Percentiles rank a stretch among this genome's conserved stretches.
phyloP scores from a whole-genome alignment of 1,284 basidiomycete genomes.

The Moesziomyces sp. region DNA sequence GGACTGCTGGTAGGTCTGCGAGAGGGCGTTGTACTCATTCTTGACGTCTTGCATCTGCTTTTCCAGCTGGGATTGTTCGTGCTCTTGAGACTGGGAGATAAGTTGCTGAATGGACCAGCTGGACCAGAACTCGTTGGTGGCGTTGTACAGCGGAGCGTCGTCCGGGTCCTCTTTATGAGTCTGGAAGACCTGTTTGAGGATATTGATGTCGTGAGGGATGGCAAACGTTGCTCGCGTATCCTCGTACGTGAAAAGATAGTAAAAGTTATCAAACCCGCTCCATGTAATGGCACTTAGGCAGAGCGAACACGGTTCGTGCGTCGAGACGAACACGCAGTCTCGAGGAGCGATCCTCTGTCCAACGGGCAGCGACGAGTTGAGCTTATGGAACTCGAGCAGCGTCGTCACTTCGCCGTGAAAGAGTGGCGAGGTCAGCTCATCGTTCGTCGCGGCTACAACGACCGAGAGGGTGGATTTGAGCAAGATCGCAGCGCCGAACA shows the following conservation, averaged over 20 bases:
- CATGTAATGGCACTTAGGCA: constrained; percentile 34
- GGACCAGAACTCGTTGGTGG: constrained; percentile 12
- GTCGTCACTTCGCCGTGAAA: constrained; percentile 22
- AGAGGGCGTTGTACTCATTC: constrained; percentile 3
- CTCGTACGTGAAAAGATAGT: constrained; percentile 25
- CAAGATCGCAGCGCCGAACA: constrained; percentile 35
- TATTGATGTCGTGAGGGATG: constrained; percentile 27
- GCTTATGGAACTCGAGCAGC: constrained; percentile 10
- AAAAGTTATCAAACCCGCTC: constrained; percentile 33
- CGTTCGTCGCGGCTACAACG: constrained; percentile 17
- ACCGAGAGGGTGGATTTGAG: constrained; percentile 9
- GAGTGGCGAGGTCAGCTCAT: constrained; percentile 28
- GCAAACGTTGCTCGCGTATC: constrained; percentile 13
- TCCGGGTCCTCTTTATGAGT: not conserved
- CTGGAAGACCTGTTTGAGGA: constrained; percentile 24
- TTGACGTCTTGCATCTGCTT: constrained; percentile 2
- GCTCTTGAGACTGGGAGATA: not conserved
- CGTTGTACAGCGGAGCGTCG: constrained; percentile 11
- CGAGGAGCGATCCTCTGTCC: not conserved
- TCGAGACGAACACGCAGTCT: constrained; percentile 22
- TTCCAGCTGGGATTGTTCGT: not conserved
- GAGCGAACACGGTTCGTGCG: constrained; percentile 29
- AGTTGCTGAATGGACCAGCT: constrained; percentile 8
- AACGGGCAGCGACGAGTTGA: not conserved
- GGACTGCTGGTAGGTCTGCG: constrained; percentile 12